Evolutionary conservation across 2,329 filamentous ascomycete species (phyloP), one percentile per base, ranked within the genome.

Genomic region (Stachybotrys elegans): DNA sequence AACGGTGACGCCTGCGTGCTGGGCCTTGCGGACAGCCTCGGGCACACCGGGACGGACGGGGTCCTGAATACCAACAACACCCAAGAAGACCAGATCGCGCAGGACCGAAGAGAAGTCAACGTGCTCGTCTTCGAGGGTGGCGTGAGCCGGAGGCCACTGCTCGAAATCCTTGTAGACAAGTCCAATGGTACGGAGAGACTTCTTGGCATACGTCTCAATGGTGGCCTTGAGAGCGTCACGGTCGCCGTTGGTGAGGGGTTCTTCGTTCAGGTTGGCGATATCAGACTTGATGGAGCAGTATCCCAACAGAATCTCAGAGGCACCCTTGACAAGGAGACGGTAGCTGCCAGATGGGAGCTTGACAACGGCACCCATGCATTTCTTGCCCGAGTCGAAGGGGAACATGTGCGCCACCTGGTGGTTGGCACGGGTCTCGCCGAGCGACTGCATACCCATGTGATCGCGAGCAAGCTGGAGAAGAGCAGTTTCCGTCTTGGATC

Each of bases 121-220:
- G 8, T 86, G 81, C 48, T 86, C 84, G 13, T 54, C 51, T n/a
- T 78, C 73, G 43, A 86, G 84, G 14, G 76, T 66, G n/a, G 75
- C 81, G 40, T 76, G 70, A 49, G 84, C 78, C 19, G 74, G 83
- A 23, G 86, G 86, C 85, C 85, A 89, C 43, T 67, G 70, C 41
- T 81, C 73, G 48, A 85, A 88, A 51, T 91, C 86, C 40, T 79
- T 78, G 62, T 87, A 89, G 12, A 86, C 73, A 50, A 89, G 72
- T 21, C 77, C 84, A 47, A 90, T 89, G 2, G 85, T 89, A 44
- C 86, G 81, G 16, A 90, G 75, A 14, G 85, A 88, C 36, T 79
- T 71, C 9, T 71, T 72, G 14, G 81, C 81, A 51, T 84, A 84
- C 5, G 71, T 69, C 42, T 76, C 73, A 51, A 84, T 84, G 44